Base-by-base conservation (phyloP, 1,284 basidiomycete genomes). In the Tranzscheliella williamsii region DNA sequence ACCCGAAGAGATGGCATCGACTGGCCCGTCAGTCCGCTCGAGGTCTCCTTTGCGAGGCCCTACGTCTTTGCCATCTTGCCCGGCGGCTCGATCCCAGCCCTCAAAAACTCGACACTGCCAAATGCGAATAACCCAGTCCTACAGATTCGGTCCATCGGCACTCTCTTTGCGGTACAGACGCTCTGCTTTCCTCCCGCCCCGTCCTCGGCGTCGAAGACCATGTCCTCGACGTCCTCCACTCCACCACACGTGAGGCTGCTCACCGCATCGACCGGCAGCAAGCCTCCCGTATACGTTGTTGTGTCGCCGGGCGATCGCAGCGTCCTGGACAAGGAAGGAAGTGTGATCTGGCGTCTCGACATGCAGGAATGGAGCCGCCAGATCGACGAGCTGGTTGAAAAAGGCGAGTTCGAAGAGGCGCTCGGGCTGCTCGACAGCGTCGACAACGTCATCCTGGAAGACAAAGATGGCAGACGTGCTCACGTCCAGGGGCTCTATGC, bases 11-110 rank as follows among this genome's bases (percentile, higher is more conserved):
- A 81, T 20, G 83, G 83, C 1, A 81, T 94, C 5, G 85, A 86
- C 56, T 95, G 89, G 90, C 84, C 87, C 2, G 83, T 83, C 15
- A 83, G 86, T 30, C 91, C 90, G 24, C 90, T 93, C 68, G 89
- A 91, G 55, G 82, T 89, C 38, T 90, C 86, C 1, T 89, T 86
- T 54, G 81, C 88, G 26, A 87, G 86, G 66, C 92, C 92, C 1
- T 94, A 91, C 73, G 83, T 95, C 29, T 84, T 94, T 71, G 86
- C 53, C 26, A 40, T 67, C 24, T 43, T 68, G 33, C 73, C 67
- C 16, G 51, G 45, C 34, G 63, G 60, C 12, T 66, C 63, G 5
- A 54, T 70, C 24, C 49, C 61, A 6, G 43, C 53, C 37, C 38
- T 48, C 47, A 53, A 53, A 42, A 49, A 56, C 41, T 48, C 49